phyloP scores from a whole-genome alignment of 2,329 filamentous ascomycete genomes.

The Trichophyton simii region DNA sequence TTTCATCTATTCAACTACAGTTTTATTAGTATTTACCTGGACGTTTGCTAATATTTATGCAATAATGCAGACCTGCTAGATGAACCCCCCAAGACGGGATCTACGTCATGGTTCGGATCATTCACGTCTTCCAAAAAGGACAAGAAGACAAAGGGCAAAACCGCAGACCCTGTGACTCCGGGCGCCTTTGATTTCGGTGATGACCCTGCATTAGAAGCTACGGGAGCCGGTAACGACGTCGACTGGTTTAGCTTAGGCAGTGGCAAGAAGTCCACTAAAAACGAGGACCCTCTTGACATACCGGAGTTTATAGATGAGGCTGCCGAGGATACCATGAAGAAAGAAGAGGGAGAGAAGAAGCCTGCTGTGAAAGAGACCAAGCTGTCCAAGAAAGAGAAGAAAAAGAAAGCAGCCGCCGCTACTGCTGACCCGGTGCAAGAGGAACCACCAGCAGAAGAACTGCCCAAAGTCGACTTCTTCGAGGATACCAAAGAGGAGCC shows the following conservation, averaged over 20 bases:
- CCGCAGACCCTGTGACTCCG: background rate
- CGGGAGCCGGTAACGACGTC: background rate
- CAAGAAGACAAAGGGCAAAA: slow-evolving; percentile 1
- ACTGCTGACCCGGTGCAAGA: slow-evolving; percentile 20
- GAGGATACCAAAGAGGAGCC: slow-evolving; percentile 16
- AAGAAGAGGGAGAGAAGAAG: slow-evolving; percentile 3
- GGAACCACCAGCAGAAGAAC: slow-evolving; percentile 20
- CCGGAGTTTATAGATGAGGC: background rate
- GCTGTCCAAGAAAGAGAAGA: slow-evolving; percentile 22
- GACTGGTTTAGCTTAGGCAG: background rate
- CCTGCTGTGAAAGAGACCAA: background rate
- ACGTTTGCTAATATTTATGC: background rate
- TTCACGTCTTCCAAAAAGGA: background rate
- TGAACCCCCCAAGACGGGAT: background rate
- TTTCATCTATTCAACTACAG: background rate
- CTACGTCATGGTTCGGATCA: background rate
- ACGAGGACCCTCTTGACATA: background rate
- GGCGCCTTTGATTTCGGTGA: background rate
- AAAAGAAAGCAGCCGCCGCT: slow-evolving; percentile 8
- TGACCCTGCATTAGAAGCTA: background rate
- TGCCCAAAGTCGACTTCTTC: slow-evolving; percentile 4
- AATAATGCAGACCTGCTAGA: background rate
- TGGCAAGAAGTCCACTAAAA: background rate
- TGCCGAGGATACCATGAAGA: background rate
- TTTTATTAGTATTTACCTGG: background rate